Evolutionary conservation across 2,329 filamentous ascomycete species (phyloP), one percentile per base, ranked within the genome.

Genomic region (Arthrobotrys conoides): DNA sequence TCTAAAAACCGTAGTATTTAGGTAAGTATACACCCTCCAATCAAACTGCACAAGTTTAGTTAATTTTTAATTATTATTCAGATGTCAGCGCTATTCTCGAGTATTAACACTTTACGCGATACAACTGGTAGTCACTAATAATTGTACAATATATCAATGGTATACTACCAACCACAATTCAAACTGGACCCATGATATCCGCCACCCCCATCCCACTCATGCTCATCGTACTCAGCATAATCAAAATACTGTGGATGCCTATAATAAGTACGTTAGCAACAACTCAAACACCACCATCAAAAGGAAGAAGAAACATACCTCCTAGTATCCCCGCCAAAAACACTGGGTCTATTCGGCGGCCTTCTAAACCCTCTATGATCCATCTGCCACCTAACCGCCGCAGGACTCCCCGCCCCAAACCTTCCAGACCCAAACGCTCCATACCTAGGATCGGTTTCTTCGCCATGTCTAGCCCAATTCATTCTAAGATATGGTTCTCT

Each of bases 221-320:
- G 67, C 20, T 16, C 36, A 63, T 44, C 46, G 36, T 55, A 59
- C 22, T 22, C 41, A 12, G 9, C 59, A 36, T 51, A 72, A 44
- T 30, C 70, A 16, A 30, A 72, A 33, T 24, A 67, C 20, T 5
- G 61, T 24, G 14, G 73, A 68, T 30, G 48, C 61, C 24, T 64
- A 65, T 4, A 8, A 38, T 9, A 2, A n/a, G 16, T 5, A 27
- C 4, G 6, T 61, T 18, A 44, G 22, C 1, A 18, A 44, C 38
- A 4, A 3, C 3, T 12, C 38, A 41, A 41, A 27, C 18, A 44
- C 0, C 12, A 36, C 9, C 20, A n/a, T 44, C 1, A 5, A 46
- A 12, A 12, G 10, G 20, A 33, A 27, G n/a, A n/a, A n/a, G 4
- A 2, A 12, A 8, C 18, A 8, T 41, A 44, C 57, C 57, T 41